Evolutionary conservation across 257 asterid genomes (phyloP).

Genomic region (Galeopsis tetrahit): DNA sequence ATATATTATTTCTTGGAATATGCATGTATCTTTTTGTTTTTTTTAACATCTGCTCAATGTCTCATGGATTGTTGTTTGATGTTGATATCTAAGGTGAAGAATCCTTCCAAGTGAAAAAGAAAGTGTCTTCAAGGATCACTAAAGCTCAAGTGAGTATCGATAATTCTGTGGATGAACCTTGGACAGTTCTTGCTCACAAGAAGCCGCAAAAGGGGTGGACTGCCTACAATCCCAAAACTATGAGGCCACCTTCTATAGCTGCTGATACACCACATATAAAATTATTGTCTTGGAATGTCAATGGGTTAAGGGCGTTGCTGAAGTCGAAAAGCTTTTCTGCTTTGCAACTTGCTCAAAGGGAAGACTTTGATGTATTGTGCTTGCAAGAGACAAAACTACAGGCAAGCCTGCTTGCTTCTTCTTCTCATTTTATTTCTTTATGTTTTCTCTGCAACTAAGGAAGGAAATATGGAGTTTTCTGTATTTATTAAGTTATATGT

Average conservation of each 20-base stretch:
- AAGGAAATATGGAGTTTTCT: neutral
- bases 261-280: constrained; percentile 62
- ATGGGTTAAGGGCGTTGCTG: constrained; percentile 88
- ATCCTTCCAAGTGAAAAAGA: constrained; percentile 48
- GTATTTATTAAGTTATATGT: neutral
- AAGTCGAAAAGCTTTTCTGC: constrained; percentile 68
- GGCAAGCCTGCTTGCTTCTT: constrained; percentile 48
- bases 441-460: neutral
- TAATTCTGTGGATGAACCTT: constrained; percentile 64
- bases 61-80: constrained; percentile 13
- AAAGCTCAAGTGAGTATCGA: constrained; percentile 41
- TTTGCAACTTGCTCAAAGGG: constrained; percentile 79
- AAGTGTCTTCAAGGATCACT: constrained; percentile 42
- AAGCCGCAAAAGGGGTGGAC: constrained; percentile 89
- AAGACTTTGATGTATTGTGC: constrained; percentile 83
- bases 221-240: constrained; percentile 80
- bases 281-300: constrained; percentile 95
- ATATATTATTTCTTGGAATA: constrained; percentile 20
- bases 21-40: constrained; percentile 1
- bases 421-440: neutral
- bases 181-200: constrained; percentile 92
- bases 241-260: constrained; percentile 80
- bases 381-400: constrained; percentile 96
- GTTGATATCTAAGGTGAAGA: constrained; percentile 45
- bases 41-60: neutral